These are phyloP conservation scores for Neocatenulostroma microsporum DNA, from an alignment of 2,329 filamentous ascomycete species.

Conservation along the genomic window DNA sequence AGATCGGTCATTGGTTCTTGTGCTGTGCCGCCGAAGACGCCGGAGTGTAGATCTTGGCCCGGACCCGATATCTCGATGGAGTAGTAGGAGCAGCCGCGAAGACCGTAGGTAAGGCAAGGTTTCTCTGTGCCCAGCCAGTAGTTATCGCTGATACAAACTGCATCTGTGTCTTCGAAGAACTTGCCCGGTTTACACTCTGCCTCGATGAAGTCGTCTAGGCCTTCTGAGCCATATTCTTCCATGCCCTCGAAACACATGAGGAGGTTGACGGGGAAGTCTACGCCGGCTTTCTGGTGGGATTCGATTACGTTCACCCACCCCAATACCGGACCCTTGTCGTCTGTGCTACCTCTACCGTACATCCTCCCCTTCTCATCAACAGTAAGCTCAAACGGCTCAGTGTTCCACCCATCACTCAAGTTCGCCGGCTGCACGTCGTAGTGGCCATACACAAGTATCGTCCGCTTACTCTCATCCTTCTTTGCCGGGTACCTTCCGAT, in stretches of 20 bases:
- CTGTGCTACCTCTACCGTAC: constrained; percentile 91
- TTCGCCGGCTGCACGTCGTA: constrained; percentile 97
- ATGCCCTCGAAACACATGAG: constrained; percentile 99
- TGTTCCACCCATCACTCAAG: constrained; percentile 90
- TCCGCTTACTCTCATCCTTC: constrained; percentile 84
- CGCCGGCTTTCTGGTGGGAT: constrained; percentile 86
- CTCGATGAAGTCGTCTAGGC: constrained; percentile 88
- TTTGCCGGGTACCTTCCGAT: constrained; percentile 72
- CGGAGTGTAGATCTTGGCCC: constrained; percentile 88
- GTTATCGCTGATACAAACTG: constrained; percentile 98
- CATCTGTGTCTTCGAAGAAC: constrained; percentile 92
- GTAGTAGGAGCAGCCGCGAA: constrained; percentile 98
- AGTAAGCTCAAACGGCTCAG: constrained; percentile 82
- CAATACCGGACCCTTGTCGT: constrained; percentile 97
- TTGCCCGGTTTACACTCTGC: constrained; percentile 68
- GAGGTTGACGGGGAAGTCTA: constrained; percentile 94
- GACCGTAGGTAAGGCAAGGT: constrained; percentile 93
- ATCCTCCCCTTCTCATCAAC: constrained; percentile 88
- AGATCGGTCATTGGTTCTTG: constrained; percentile 99
- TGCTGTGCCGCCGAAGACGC: constrained; percentile 91
- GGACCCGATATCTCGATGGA: constrained; percentile 83
- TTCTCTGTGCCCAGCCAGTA: constrained; percentile 99
- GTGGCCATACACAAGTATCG: constrained; percentile 94
- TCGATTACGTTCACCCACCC: constrained; percentile 98
- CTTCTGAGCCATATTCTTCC: constrained; percentile 98